Evolutionary conservation across 169 alveolate species (phyloP).

Genomic region (Pseudocohnilembus persalinus): DNA sequence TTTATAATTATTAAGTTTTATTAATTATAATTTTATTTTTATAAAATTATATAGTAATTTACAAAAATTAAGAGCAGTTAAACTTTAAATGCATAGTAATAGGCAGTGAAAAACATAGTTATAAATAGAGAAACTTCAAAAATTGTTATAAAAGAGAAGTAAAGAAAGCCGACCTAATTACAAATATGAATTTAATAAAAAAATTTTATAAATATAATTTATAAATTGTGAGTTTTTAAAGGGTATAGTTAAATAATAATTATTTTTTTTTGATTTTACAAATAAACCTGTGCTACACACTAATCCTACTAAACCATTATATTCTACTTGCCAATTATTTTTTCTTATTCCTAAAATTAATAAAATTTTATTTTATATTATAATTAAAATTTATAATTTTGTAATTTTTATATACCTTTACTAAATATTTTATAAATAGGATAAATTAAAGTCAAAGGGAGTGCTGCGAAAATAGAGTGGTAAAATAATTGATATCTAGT

Average conservation of each 20-base stretch:
- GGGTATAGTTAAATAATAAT: too few relatives aligned
- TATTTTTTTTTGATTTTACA: neutral
- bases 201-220: too few relatives aligned
- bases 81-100: conserved; percentile 6
- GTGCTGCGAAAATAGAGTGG: neutral
- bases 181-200: too few relatives aligned
- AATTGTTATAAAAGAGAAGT: neutral
- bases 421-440: conserved; percentile 11
- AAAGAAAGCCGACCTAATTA: neutral
- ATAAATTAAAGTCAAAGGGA: neutral
- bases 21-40: too few relatives aligned
- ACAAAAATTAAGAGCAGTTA: neutral
- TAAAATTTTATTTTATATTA: too few relatives aligned
- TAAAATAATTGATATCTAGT: conserved; percentile 9
- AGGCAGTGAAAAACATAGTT: conserved; percentile 11
- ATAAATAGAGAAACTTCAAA: neutral
- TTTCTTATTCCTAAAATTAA: conserved; percentile 13
- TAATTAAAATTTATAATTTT: too few relatives aligned
- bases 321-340: neutral
- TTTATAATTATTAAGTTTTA: too few relatives aligned
- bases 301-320: conserved; percentile 8
- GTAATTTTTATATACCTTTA: too few relatives aligned
- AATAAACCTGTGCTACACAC: neutral
- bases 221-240: too few relatives aligned
- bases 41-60: neutral